Evolutionary conservation across 2,329 filamentous ascomycete genomes (phyloP), one percentile per base, ranked within the genome.

Genomic region (Clarireedia homoeocarpa): DNA sequence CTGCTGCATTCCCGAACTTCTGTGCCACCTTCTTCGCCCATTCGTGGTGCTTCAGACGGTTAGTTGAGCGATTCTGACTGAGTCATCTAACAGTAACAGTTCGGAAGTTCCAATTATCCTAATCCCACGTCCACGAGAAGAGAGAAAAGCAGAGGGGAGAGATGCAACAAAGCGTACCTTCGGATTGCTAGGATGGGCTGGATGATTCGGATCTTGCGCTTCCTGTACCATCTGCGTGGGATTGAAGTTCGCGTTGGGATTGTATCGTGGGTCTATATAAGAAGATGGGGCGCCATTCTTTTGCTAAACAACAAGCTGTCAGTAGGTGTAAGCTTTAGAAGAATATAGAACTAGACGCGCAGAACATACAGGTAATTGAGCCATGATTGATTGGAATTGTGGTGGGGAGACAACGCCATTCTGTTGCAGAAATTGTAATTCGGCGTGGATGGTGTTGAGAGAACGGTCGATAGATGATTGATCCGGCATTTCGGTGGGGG

Each of bases 381-480:
- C 67, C 59, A 66, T 61, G 39, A 70, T 71, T 6, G 62, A 65
- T 38, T 69, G 59, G 26, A 68, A 63, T 56, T 70, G 69, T n/a
- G 63, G 58, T 1, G 62, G 61, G 20, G 59, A 61, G 5, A 70
- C 49, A 2, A 69, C 63, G 36, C 65, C 66, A 15, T 59, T 59
- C 30, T 66, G 66, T 44, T 67, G 63, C 12, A 71, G 61, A 58
- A 63, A 70, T 53, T 71, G 66, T 9, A 62, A 52, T 46, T 64
- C 62, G 0, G 63, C 66, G 9, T 57, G 57, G 42, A 66, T 62
- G 12, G 60, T 63, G 44, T 58, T 61, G 27, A 68, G 51, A 36
- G 64, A 68, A 36, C 62, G 63, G 17, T 62, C 64, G 45, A 67
- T 60, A 48, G 64, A 61, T 47, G 65, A 61, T 61, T 60, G 42